Percentiles rank a stretch among this genome's conserved stretches.
These are phyloP conservation scores for Leccinum subtestaceum DNA, from an alignment of 768 basidiomycete species.

Conservation along the genomic window DNA sequence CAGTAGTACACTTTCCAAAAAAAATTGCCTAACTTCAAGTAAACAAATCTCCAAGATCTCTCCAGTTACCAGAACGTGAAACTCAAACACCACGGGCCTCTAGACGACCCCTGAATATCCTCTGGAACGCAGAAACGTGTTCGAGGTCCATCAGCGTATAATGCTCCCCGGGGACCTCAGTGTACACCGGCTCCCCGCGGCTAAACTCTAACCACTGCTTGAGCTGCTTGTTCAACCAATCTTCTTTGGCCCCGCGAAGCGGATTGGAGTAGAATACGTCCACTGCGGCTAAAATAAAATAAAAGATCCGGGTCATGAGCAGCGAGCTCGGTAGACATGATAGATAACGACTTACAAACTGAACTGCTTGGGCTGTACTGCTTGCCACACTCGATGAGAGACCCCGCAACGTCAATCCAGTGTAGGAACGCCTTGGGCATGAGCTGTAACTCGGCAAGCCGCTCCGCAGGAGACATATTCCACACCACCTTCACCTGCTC, in stretches of 20 bases:
- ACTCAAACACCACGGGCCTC: slow-evolving; percentile 8
- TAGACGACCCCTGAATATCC: slow-evolving; percentile 22
- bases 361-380: slow-evolving; percentile 9
- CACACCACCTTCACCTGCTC: background rate
- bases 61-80: background rate
- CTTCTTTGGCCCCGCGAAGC: slow-evolving; percentile 15
- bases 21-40: no score
- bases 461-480: background rate
- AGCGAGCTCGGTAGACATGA: background rate
- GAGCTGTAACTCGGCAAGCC: background rate
- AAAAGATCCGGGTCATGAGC: background rate
- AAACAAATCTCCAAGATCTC: no score
- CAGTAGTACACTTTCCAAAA: no score
- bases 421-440: background rate
- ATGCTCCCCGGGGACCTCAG: slow-evolving; percentile 21
- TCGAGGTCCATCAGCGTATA: slow-evolving; percentile 27
- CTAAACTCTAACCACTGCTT: slow-evolving; percentile 19
- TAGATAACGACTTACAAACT: slow-evolving; percentile 15
- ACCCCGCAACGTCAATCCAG: background rate
- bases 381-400: background rate
- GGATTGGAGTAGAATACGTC: slow-evolving; percentile 21
- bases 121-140: slow-evolving; percentile 26
- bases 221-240: slow-evolving; percentile 23
- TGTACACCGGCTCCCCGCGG: slow-evolving; percentile 12
- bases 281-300: slow-evolving; percentile 2